A percentile compares a stretch with the other conserved stretches of the same genome.
These are phyloP conservation scores for Dothideomycetes sp. DNA, from an alignment of 2,329 filamentous ascomycete genomes.

Conservation along the genomic window DNA sequence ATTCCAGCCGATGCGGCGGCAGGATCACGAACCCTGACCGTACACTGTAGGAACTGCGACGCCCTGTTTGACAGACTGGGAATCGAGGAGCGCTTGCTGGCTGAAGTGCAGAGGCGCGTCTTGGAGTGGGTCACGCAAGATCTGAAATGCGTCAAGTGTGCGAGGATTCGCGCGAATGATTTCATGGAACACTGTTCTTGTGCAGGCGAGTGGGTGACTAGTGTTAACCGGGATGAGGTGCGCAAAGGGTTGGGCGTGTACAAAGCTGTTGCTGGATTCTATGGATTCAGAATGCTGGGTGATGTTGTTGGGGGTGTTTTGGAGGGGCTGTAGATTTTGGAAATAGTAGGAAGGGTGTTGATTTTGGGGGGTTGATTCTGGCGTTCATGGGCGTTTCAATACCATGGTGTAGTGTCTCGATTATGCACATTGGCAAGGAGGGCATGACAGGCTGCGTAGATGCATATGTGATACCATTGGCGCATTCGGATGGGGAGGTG, in stretches of 20 bases:
- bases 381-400: too few relatives aligned
- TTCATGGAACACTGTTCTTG: conserved; percentile 96
- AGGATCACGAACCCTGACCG: conserved; percentile 10
- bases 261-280: conserved; percentile 63
- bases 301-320: conserved; percentile 45
- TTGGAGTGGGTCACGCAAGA: conserved; percentile 84
- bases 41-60: conserved; percentile 60
- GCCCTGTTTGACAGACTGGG: conserved; percentile 65
- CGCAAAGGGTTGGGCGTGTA: conserved; percentile 57
- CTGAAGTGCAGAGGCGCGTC: conserved; percentile 61
- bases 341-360: too few relatives aligned
- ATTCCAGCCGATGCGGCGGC: conserved; percentile 35
- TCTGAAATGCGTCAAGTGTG: conserved; percentile 68
- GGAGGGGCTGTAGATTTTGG: conserved; percentile 3
- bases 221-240: conserved; percentile 56
- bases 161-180: conserved; percentile 64
- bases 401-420: too few relatives aligned
- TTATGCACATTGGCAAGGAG: too few relatives aligned
- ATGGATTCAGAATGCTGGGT: conserved; percentile 70
- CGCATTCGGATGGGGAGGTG: too few relatives aligned
- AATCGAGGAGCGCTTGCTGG: conserved; percentile 75
- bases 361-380: too few relatives aligned
- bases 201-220: conserved; percentile 72
- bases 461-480: too few relatives aligned
- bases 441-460: too few relatives aligned